A percentile compares a stretch with the other conserved stretches of the same genome.
Conservation (phyloP, 2,329 filamentous ascomycete genomes). For the Conoideocrella luteorostrata region DNA sequence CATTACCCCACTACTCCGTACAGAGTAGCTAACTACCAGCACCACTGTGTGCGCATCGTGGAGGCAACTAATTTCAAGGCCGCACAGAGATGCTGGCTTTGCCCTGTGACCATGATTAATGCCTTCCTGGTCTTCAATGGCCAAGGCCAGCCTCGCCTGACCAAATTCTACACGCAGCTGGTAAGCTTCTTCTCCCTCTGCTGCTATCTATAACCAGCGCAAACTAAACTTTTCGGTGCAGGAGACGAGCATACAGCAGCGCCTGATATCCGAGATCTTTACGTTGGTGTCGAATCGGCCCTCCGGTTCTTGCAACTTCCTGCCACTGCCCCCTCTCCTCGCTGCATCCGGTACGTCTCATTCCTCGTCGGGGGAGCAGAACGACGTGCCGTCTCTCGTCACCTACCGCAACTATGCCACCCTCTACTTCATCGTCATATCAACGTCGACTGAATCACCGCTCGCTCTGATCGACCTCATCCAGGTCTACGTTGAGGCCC, state of each 20-base stretch:
- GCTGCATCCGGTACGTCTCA: constrained; percentile 56
- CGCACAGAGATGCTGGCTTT: too few species aligned
- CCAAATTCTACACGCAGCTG: constrained; percentile 97
- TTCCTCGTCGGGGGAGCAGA: constrained; percentile 62
- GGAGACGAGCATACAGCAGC: constrained; percentile 97
- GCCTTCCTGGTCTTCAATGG: constrained; percentile 98
- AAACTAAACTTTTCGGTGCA: too few species aligned
- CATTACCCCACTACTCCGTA: too few species aligned
- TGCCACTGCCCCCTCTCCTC: constrained; percentile 67
- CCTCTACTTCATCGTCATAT: constrained; percentile 97
- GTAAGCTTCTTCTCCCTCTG: constrained; percentile 36
- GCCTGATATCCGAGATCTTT: constrained; percentile 95
- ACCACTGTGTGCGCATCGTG: too few species aligned
- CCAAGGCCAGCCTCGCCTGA: constrained; percentile 90
- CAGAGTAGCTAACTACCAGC: too few species aligned
- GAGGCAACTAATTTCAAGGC: too few species aligned
- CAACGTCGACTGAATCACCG: constrained; percentile 90
- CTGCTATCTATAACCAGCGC: too few species aligned
- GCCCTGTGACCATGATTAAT: constrained; percentile 72
- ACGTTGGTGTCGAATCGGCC: constrained; percentile 88
- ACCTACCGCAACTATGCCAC: constrained; percentile 98
- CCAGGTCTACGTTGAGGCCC: constrained; percentile 93
- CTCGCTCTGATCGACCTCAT: constrained; percentile 94
- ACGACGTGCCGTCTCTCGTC: constrained; percentile 88
- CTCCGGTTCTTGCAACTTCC: constrained; percentile 91